Base-by-base conservation (phyloP, 345 rosid genomes). In the Sapria himalayana region DNA sequence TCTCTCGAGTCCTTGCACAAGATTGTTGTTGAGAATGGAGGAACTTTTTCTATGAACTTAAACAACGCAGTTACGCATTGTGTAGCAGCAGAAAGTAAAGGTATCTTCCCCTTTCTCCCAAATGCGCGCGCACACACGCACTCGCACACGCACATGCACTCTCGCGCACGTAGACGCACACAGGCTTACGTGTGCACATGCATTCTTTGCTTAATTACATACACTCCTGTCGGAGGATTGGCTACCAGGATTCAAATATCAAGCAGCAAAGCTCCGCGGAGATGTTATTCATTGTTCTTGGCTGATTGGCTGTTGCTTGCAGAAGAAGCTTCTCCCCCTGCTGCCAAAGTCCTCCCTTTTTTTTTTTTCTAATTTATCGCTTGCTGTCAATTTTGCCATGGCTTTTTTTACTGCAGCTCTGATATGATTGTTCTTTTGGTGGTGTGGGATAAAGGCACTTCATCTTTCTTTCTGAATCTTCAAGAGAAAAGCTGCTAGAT, bases 11-110 rank as follows among this genome's bases (percentile, higher is more conserved):
- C 62, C 12, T 70, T 81, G 58, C 94, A 74, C 70, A 81, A 76
- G 67, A 73, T 78, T 76, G 78, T 78, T 60, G 89, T 59, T 46
- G 80, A 81, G 71, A 76, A 81, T 70, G 97, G 94, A 13, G 98
- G 97, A 33, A 55, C 52, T 29, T 86, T 86, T 60, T 81, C 98
- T 4, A 86, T 82, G 98, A 86, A 86, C 62, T 52, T 81, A 60
- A 86, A 86, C 63, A 66, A 58, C 40, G 54, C 85, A 10, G 97
- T 86, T 45, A 86, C 89, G 37, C 97, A 81, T 56, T 74, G 92
- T 53, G 54, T 76, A 60, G 97, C 97, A 39, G 85, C 89, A 33
- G 92, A 81, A 67, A 78, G 68, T 70, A 81, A 62, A 57, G 97
- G 97, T 81, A 52, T 57, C 59, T 47, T 52, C 45, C 67, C 51